Evolutionary conservation across 345 rosid genomes (phyloP), one percentile per base, ranked within the genome.

Genomic region (Euphorbia lathyris): DNA sequence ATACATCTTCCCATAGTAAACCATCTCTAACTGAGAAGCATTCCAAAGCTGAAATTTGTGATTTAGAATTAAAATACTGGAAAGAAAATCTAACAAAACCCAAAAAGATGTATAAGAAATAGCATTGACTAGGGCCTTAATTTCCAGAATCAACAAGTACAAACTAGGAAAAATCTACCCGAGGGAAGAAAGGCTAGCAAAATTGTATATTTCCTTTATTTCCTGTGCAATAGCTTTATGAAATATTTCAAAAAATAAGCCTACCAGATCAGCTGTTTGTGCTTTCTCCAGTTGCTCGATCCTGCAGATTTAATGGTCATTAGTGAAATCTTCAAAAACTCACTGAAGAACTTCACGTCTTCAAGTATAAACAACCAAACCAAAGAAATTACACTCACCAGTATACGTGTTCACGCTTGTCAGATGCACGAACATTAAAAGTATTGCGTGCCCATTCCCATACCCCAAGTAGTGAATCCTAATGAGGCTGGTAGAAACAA

Each of bases 21-120:
- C 96, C 98, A 94, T 91, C 83, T 91, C 98, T 73, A 94, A 64
- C 81, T 94, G 96, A 70, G 97, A 84, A 67, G 96, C 96, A 84
- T 91, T 94, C 97, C 96, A 94, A 22, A 93, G 87, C 98, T 93
- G 85, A 53, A 65, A 66, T 42, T 73, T n/a, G 55, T 55, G 58
- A 59, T 69, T 22, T 50, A 48, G 20, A 9, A 40, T 65, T 40
- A n/a, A n/a, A 58, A 69, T 17, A 42, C 59, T 51, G 65, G 32
- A 7, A 68, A 20, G 45, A 59, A 40, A 38, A 52, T 27, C 2
- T 40, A 48, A n/a, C n/a, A 13, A 25, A 40, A 42, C 20, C 62
- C 23, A 48, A 38, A 59, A 27, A 60, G 66, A 65, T 16, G 50
- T 7, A 47, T 30, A 20, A 17, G 25, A 67, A 36, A 22, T 58